Evolutionary conservation across 495 filamentous ascomycete genomes (phyloP).

Genomic region (Oidiodendron maius): DNA sequence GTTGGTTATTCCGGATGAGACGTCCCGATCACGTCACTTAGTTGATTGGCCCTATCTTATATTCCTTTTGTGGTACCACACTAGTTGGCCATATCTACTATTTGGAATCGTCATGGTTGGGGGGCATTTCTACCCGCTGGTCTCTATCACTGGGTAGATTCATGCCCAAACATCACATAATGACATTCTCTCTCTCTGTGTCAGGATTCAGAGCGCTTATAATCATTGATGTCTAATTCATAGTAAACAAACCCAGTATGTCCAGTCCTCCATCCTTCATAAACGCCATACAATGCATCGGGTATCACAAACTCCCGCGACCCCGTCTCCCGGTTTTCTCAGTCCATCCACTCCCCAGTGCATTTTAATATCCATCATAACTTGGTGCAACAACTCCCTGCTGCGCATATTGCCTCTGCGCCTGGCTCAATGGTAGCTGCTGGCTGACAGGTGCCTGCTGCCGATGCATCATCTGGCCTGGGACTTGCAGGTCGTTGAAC

Average conservation of each 20-base stretch:
- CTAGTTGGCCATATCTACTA: too few species aligned
- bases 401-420: slow-evolving; percentile 20
- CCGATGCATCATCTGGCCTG: slow-evolving; percentile 12
- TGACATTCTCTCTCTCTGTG: background rate
- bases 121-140: background rate
- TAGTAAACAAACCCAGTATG: background rate
- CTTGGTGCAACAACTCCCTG: slow-evolving; percentile 10
- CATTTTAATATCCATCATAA: slow-evolving; percentile 16
- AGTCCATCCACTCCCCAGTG: background rate
- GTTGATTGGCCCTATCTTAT: too few species aligned
- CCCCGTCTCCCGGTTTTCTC: background rate
- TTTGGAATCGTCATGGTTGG: background rate
- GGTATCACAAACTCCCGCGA: background rate
- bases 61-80: too few species aligned
- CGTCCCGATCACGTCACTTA: too few species aligned
- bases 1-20: too few species aligned
- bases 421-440: slow-evolving; percentile 12
- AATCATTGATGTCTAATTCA: too few species aligned
- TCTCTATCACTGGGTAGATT: background rate
- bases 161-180: background rate
- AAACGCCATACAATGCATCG: background rate
- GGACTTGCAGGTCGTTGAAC: slow-evolving; percentile 47
- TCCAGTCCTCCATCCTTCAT: background rate
- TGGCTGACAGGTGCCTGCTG: slow-evolving; percentile 3
- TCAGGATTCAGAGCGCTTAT: too few species aligned